phyloP scores from a whole-genome alignment of 805 yeast species.

The Starmerella vaccinii region DNA sequence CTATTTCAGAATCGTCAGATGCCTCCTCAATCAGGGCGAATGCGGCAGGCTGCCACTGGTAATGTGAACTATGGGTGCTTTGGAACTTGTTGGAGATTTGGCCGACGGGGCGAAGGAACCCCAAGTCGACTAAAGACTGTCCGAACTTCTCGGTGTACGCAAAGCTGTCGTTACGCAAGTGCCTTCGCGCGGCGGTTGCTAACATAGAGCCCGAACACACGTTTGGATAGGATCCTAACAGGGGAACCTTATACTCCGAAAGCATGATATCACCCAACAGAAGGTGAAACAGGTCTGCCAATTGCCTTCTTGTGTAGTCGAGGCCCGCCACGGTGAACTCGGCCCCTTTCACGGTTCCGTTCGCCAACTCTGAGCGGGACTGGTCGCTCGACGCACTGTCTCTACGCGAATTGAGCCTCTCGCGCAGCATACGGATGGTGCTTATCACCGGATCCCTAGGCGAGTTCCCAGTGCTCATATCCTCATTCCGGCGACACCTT shows the following conservation, averaged over 20 bases:
- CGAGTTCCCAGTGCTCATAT: conserved; percentile 25
- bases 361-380: neutral
- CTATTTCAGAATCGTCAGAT: neutral
- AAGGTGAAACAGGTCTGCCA: conserved; percentile 36
- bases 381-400: neutral
- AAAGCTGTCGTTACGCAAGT: conserved; percentile 39
- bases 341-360: neutral
- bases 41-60: conserved; percentile 45
- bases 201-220: conserved; percentile 54
- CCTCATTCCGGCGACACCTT: conserved; percentile 61
- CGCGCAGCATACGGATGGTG: conserved; percentile 13
- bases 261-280: conserved; percentile 43
- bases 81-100: conserved; percentile 42
- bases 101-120: conserved; percentile 54
- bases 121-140: conserved; percentile 54
- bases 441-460: conserved; percentile 18
- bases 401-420: conserved; percentile 3
- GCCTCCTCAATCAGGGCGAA: conserved; percentile 13
- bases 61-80: conserved; percentile 56
- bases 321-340: conserved; percentile 27
- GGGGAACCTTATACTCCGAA: conserved; percentile 49
- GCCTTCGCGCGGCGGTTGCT: conserved; percentile 47
- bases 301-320: conserved; percentile 30
- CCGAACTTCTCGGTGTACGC: conserved; percentile 66
- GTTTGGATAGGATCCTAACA: conserved; percentile 55